phyloP scores from a whole-genome alignment of 2,329 filamentous ascomycete species.

The Sporothrix pallida region DNA sequence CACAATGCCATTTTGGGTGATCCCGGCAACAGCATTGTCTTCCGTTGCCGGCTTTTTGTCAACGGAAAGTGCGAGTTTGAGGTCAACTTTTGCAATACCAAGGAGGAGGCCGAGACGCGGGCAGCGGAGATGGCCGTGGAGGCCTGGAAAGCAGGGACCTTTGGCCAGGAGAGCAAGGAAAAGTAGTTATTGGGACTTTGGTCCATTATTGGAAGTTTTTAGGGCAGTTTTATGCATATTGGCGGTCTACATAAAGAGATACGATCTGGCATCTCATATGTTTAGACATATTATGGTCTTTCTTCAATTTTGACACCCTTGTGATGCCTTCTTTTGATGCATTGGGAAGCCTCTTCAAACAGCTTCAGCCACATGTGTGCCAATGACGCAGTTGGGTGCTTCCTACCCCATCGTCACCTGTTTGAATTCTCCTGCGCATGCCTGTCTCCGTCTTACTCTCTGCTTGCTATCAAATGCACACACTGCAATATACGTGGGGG shows the following conservation, averaged over 20 bases:
- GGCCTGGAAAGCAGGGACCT: conserved; percentile 35
- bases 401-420: neutral
- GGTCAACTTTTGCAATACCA: conserved; percentile 53
- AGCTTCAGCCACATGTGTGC: neutral
- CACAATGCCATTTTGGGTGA: neutral
- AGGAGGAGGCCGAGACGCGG: conserved; percentile 60
- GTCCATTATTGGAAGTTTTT: neutral
- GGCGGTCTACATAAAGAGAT: too few species aligned
- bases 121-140: conserved; percentile 60
- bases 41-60: conserved; percentile 57
- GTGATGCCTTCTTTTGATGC: too few species aligned
- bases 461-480: neutral
- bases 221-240: too few species aligned
- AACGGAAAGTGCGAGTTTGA: conserved; percentile 54
- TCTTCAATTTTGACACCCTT: too few species aligned
- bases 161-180: neutral
- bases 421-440: neutral
- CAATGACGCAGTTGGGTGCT: neutral
- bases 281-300: too few species aligned
- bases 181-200: neutral
- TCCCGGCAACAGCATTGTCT: conserved; percentile 37
- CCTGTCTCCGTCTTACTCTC: neutral
- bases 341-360: neutral
- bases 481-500: neutral
- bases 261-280: too few species aligned